Percentiles rank a stretch among this genome's conserved stretches.
Conservation (phyloP, 176 grass and related monocot species). For the Sorghum bicolor region Sorghum_bicolor_NCBIv3 NC_012871.2:76722501-76723000, state of each 20-base stretch:
- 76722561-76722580: constrained; percentile 62
- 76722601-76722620: constrained; percentile 81
- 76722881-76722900: constrained; percentile 73
- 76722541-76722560: constrained; percentile 55
- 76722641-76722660: constrained; percentile 65
- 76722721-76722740: constrained; percentile 46
- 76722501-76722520: constrained; percentile 62
- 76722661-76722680: constrained; percentile 94
- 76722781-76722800: constrained; percentile 72
- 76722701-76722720: constrained; percentile 50
- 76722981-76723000: constrained; percentile 68
- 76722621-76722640: constrained; percentile 76
- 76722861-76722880: constrained; percentile 86
- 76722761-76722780: constrained; percentile 88
- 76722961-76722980: constrained; percentile 81
- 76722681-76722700: constrained; percentile 75
- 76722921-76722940: constrained; percentile 76
- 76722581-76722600: constrained; percentile 56
- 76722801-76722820: constrained; percentile 47
- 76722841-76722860: constrained; percentile 64
- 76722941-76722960: constrained; percentile 71
- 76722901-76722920: constrained; percentile 85
- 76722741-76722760: constrained; percentile 73
- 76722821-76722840: constrained; percentile 49
- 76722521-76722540: constrained; percentile 70